phyloP scores from a whole-genome alignment of 768 basidiomycete genomes.

The Leccinellum albellum region DNA sequence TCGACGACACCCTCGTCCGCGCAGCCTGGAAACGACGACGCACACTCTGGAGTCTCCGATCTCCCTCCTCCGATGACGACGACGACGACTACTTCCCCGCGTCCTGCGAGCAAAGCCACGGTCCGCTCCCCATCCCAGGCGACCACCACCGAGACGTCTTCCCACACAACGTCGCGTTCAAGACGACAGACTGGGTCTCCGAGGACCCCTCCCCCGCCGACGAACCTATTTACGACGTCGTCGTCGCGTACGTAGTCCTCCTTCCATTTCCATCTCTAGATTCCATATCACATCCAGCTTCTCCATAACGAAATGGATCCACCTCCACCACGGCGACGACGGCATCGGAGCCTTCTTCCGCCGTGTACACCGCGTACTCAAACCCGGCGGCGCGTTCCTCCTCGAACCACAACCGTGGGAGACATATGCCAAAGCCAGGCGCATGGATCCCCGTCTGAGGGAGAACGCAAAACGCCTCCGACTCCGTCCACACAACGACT shows the following conservation, averaged over 20 bases:
- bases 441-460: conserved; percentile 61
- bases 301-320: conserved; percentile 91
- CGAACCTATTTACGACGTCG: conserved; percentile 63
- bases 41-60: conserved; percentile 67
- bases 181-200: conserved; percentile 70
- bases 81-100: conserved; percentile 63
- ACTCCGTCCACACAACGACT: conserved; percentile 62
- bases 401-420: conserved; percentile 87
- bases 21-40: conserved; percentile 72
- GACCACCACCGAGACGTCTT: conserved; percentile 41
- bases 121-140: conserved; percentile 63
- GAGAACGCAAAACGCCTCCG: conserved; percentile 54
- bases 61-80: conserved; percentile 9
- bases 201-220: conserved; percentile 54
- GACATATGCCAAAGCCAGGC: conserved; percentile 73
- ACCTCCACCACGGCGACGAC: conserved; percentile 75
- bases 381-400: conserved; percentile 63
- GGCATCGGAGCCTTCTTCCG: conserved; percentile 67
- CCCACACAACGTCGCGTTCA: conserved; percentile 77
- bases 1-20: conserved; percentile 72
- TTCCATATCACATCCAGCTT: conserved; percentile 32
- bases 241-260: conserved; percentile 61
- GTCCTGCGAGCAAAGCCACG: conserved; percentile 73
- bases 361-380: conserved; percentile 53
- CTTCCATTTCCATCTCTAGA: not conserved